phyloP scores from a whole-genome alignment of 176 grass and related monocot genomes.

The Ampelocalamus luodianensis region DNA sequence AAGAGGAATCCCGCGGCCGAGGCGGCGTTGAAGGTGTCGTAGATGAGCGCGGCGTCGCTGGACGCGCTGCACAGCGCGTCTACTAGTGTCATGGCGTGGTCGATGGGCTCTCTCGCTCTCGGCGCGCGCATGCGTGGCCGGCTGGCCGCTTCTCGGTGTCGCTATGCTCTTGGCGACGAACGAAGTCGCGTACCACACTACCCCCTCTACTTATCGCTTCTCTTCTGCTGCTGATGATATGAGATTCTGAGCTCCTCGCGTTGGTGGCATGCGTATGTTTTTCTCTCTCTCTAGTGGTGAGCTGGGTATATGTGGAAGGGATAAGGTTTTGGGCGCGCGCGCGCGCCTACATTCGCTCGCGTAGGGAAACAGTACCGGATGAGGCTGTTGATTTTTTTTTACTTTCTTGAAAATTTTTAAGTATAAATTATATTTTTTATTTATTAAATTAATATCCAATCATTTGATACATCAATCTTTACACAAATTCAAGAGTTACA shows the following conservation, averaged over 20 bases:
- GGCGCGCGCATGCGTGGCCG: conserved; percentile 5
- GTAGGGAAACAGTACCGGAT: conserved; percentile 3
- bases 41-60: conserved; percentile 59
- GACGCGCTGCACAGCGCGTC: conserved; percentile 52
- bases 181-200: background rate
- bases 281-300: conserved; percentile 30
- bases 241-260: conserved; percentile 33
- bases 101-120: background rate
- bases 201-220: conserved; percentile 46
- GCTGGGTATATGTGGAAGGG: conserved; percentile 41
- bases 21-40: conserved; percentile 72
- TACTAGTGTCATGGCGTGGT: conserved; percentile 55
- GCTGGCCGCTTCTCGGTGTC: conserved; percentile 51
- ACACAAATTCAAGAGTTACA: too few relatives aligned
- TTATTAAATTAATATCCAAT: too few relatives aligned
- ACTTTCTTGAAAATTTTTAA: too few relatives aligned
- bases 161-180: conserved; percentile 46
- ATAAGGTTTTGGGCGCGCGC: conserved; percentile 50
- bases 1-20: conserved; percentile 49
- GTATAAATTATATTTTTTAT: too few relatives aligned
- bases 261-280: conserved; percentile 48
- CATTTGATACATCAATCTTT: too few relatives aligned
- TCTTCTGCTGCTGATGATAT: conserved; percentile 21
- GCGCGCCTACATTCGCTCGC: conserved; percentile 13
- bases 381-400: background rate